phyloP scores from a whole-genome alignment of 2,329 filamentous ascomycete genomes.

The Fusarium gaditjirri region DNA sequence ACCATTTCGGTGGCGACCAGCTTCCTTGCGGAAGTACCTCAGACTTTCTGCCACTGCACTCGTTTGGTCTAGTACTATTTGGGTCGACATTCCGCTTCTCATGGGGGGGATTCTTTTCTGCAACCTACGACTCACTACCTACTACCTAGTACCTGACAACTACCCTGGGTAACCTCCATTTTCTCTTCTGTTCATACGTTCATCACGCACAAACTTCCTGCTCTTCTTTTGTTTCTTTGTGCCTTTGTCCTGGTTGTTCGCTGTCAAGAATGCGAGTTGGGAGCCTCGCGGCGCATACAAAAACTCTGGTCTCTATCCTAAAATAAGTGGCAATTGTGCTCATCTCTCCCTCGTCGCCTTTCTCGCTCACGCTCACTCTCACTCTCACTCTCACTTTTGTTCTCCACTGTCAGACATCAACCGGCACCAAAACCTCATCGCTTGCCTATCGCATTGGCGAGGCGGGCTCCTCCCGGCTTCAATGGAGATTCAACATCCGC shows the following conservation, averaged over 20 bases:
- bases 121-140: conserved; percentile 4
- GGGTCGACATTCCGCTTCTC: conserved; percentile 18
- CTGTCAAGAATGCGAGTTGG: conserved; percentile 22
- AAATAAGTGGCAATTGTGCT: conserved; percentile 35
- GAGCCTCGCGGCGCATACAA: conserved; percentile 1
- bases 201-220: conserved; percentile 5
- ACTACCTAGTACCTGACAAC: neutral
- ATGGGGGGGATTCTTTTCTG: conserved; percentile 14
- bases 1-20: conserved; percentile 5
- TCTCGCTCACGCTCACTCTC: neutral
- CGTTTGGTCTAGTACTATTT: conserved; percentile 21
- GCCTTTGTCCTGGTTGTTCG: neutral
- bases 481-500: conserved; percentile 39
- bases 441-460: conserved; percentile 32
- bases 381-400: neutral
- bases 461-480: conserved; percentile 24
- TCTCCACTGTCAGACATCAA: conserved; percentile 13
- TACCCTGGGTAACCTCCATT: conserved; percentile 7
- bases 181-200: conserved; percentile 12
- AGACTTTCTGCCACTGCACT: conserved; percentile 2
- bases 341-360: conserved; percentile 26
- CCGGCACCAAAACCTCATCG: conserved; percentile 12
- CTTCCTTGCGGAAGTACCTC: neutral
- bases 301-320: conserved; percentile 29
- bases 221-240: neutral